A percentile compares a stretch with the other conserved stretches of the same genome.
These are phyloP conservation scores for Mycena belliarum DNA, from an alignment of 768 basidiomycete genomes.

Conservation along the genomic window DNA sequence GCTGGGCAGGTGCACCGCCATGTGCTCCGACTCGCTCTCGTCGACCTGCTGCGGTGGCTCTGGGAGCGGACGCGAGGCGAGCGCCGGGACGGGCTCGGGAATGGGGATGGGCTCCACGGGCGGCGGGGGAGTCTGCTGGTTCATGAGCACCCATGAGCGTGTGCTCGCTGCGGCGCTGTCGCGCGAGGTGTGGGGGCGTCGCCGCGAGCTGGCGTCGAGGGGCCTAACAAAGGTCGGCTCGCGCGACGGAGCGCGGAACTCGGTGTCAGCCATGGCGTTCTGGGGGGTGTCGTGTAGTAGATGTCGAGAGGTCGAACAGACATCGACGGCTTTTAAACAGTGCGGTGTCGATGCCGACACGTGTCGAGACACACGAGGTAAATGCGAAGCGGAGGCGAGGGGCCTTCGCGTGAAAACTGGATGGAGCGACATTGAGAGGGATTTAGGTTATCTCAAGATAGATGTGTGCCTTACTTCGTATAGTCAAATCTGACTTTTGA, in stretches of 20 bases:
- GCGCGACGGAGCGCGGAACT: conserved; percentile 1
- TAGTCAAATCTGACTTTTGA: too few species aligned
- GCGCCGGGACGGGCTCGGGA: conserved; percentile 14
- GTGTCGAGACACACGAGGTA: conserved; percentile 6
- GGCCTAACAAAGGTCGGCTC: conserved; percentile 8
- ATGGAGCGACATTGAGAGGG: too few species aligned
- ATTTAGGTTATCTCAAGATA: too few species aligned
- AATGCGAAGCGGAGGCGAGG: too few species aligned
- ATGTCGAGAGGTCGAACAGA: background rate
- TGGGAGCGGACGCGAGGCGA: conserved; percentile 15
- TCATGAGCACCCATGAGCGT: conserved; percentile 23
- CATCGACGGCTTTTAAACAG: background rate
- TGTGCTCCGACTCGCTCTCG: conserved; percentile 10
- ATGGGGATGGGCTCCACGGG: conserved; percentile 13
- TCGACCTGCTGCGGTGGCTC: conserved; percentile 9
- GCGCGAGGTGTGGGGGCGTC: conserved; percentile 11
- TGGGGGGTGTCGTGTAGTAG: background rate
- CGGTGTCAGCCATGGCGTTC: conserved; percentile 11
- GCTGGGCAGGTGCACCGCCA: conserved; percentile 9
- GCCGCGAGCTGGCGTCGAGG: conserved; percentile 11
- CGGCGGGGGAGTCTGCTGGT: conserved; percentile 14
- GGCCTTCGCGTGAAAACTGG: too few species aligned
- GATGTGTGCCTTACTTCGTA: too few species aligned
- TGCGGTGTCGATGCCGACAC: conserved; percentile 6
- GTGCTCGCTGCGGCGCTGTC: conserved; percentile 21